phyloP scores from a whole-genome alignment of 768 basidiomycete species.

The Postia placenta region DNA sequence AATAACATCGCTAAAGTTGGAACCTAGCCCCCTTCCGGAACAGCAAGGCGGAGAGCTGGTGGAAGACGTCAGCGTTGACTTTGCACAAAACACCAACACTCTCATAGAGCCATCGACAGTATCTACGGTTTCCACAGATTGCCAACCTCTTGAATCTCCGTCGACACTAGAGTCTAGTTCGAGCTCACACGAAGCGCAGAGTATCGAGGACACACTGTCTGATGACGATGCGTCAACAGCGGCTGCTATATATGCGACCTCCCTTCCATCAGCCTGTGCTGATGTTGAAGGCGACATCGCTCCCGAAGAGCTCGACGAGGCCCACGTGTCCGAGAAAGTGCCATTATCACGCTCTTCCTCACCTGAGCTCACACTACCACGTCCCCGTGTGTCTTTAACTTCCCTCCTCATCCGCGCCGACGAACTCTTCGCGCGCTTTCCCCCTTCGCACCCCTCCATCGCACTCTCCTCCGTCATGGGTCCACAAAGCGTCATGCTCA shows the following conservation, averaged over 20 bases:
- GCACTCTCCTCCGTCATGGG: constrained; percentile 60
- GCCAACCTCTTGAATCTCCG: neutral
- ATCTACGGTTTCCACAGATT: neutral
- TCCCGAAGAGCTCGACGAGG: neutral
- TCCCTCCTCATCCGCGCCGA: constrained; percentile 53
- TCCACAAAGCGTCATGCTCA: constrained; percentile 68
- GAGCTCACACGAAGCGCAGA: neutral
- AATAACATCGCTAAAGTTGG: neutral
- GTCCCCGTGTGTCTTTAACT: constrained; percentile 35
- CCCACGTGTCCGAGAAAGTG: constrained; percentile 1
- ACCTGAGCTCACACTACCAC: constrained; percentile 11
- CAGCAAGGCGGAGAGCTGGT: neutral
- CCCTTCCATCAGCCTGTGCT: too few relatives aligned
- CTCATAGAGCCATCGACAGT: neutral
- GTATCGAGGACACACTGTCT: neutral
- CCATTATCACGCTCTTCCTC: constrained; percentile 1
- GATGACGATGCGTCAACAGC: neutral
- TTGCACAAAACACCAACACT: neutral
- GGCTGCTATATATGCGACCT: neutral
- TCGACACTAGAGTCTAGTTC: neutral
- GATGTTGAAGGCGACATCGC: neutral
- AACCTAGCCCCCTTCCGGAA: neutral
- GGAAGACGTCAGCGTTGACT: neutral
- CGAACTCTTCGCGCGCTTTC: constrained; percentile 48
- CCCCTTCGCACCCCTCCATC: constrained; percentile 53